Percentiles rank a stretch among this genome's conserved stretches.
These are phyloP conservation scores for Aphelidium insulamus DNA, from an alignment of 371 early-diverging fungal species.

Conservation along the genomic window DNA sequence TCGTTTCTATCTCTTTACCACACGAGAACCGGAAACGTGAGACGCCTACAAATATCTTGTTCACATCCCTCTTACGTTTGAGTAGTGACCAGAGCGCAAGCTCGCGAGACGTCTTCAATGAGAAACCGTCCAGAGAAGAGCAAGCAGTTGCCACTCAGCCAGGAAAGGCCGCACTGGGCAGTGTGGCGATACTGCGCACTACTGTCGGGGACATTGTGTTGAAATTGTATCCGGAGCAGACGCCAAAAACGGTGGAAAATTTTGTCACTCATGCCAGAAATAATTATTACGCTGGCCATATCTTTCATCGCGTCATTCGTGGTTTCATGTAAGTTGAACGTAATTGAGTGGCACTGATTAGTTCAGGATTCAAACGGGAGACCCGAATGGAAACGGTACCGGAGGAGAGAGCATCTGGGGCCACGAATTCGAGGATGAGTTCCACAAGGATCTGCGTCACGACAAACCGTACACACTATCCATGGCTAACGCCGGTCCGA, in stretches of 20 bases:
- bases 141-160: slow-evolving; percentile 52
- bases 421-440: slow-evolving; percentile 86
- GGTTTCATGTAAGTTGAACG: slow-evolving; percentile 20
- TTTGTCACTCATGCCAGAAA: slow-evolving; percentile 60
- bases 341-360: slow-evolving; percentile 17
- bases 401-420: slow-evolving; percentile 93
- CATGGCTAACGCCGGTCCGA: slow-evolving; percentile 96
- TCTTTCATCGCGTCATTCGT: slow-evolving; percentile 40
- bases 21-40: slow-evolving; percentile 59
- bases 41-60: too few relatives aligned
- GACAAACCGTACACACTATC: slow-evolving; percentile 74
- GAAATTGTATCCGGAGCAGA: slow-evolving; percentile 56
- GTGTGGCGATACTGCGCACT: slow-evolving; percentile 61
- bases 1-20: slow-evolving; percentile 77
- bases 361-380: slow-evolving; percentile 49
- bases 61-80: too few relatives aligned
- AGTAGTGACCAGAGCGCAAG: not conserved
- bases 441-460: slow-evolving; percentile 49
- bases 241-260: slow-evolving; percentile 83
- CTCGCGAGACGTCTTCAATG: slow-evolving; percentile 84
- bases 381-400: slow-evolving; percentile 58
- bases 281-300: slow-evolving; percentile 38
- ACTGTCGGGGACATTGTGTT: slow-evolving; percentile 65
- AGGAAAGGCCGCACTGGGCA: slow-evolving; percentile 36
- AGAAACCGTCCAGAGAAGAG: slow-evolving; percentile 86